Base-by-base conservation (phyloP, 1,284 basidiomycete genomes). In the Rhizoctonia solani region DNA sequence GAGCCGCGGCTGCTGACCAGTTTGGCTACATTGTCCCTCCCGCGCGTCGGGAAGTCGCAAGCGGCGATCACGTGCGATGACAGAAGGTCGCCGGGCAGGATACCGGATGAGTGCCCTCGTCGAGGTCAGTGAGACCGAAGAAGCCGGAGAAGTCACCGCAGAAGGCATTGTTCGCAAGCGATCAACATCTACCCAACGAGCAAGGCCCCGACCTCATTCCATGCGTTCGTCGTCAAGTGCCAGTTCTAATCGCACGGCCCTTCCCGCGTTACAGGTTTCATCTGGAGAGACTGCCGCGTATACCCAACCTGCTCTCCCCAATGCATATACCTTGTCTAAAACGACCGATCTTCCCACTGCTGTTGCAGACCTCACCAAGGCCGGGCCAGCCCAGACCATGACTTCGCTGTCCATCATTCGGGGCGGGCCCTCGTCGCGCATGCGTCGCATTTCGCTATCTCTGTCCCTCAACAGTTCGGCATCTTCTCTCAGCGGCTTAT, bases 351-450 rank as follows among this genome's bases (percentile, higher is more conserved):
- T 68, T 72, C 79, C 67, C 82, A 86, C 34, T 79, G 81, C 68
- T 30, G 70, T 70, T n/a, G 77, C 92, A 19, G 89, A 94, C 76
- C 79, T 92, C 47, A 87, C 89, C 3, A 81, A 83, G 16, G 83
- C 85, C 25, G 90, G 92, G 3, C 79, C 91, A 14, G 91, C 91
- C 1, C 88, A 92, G 74, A 87, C 89, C 14, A 94, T 95, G 92
- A 88, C 88, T 8, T 91, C 86, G 47, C 85, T 94, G 66, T 90
- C 92, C 68, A 83, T 92, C 50, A 85, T 89, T n/a, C 80, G 81
- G 39, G 87, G 88, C 5, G 80, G 86, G n/a, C n/a, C n/a, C 2
- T 83, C 82, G n/a, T 72, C 73, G 16, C 25, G 71, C 69, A 8
- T 68, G 72, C 5, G 66, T 27, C 32, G 67, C 41, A 32, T 52